Conservation (phyloP, 2,329 filamentous ascomycete species). For the Anthostomella pinea region DNA sequence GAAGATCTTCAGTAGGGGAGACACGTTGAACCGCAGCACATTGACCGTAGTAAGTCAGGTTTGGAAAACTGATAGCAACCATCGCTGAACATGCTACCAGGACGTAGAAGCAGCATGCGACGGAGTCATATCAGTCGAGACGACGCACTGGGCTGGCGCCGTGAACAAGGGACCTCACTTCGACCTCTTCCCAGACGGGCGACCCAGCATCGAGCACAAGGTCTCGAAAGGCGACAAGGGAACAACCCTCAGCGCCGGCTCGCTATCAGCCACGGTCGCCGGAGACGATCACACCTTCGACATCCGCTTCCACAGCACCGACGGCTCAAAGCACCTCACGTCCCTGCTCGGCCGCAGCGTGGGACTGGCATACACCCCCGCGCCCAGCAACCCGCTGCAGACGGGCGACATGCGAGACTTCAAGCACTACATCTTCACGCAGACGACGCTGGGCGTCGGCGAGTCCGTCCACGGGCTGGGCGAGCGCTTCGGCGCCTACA, state of each 20-base stretch:
- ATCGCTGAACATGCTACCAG: constrained; percentile 26
- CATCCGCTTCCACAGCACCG: constrained; percentile 52
- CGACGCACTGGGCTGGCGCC: constrained; percentile 56
- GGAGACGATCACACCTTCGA: constrained; percentile 50
- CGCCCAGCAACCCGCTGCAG: constrained; percentile 50
- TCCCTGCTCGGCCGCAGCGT: constrained; percentile 54
- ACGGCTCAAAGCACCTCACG: constrained; percentile 50
- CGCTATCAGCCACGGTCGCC: constrained; percentile 50
- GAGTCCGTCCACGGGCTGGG: constrained; percentile 74
- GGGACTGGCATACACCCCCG: constrained; percentile 54
- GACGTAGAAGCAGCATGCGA: constrained; percentile 56
- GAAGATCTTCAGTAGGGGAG: constrained; percentile 51
- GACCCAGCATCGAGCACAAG: constrained; percentile 38
- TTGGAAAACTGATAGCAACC: background rate
- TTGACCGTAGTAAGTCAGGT: constrained; percentile 45
- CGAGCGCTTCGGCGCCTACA: constrained; percentile 73
- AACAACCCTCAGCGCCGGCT: constrained; percentile 50
- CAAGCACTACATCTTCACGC: constrained; percentile 55
- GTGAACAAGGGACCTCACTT: constrained; percentile 53
- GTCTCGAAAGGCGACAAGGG: constrained; percentile 41
- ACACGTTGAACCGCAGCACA: constrained; percentile 54
- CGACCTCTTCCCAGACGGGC: constrained; percentile 54
- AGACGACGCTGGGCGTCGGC: constrained; percentile 52
- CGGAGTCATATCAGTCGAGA: constrained; percentile 58
- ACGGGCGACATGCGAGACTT: constrained; percentile 52